Conservation (phyloP, 108 stramenopile genomes). For the Nitzschia inconspicua region DNA sequence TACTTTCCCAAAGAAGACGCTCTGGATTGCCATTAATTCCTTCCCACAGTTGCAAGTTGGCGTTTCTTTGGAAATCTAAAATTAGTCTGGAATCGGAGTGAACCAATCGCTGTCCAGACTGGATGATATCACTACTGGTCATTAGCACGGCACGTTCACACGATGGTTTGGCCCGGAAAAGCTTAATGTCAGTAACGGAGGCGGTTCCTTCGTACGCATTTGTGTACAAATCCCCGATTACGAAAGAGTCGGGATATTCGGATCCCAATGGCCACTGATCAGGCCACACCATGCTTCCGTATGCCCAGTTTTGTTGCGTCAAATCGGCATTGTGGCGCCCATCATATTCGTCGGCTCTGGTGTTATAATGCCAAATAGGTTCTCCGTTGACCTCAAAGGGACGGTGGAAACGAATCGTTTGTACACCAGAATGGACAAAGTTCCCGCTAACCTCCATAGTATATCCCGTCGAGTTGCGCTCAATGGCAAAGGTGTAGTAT, state of each 20-base stretch:
- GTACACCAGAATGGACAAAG: constrained; percentile 9
- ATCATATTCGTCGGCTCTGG: constrained; percentile 9
- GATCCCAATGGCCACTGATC: constrained; percentile 26
- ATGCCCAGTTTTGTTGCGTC: constrained; percentile 10
- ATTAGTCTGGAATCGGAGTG: background rate
- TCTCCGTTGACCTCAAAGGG: constrained; percentile 13
- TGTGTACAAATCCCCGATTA: constrained; percentile 24
- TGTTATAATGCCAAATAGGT: constrained; percentile 31
- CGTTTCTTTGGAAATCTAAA: background rate
- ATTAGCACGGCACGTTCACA: constrained; percentile 3
- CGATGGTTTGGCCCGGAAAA: constrained; percentile 4
- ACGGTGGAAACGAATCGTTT: constrained; percentile 18
- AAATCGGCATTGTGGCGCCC: constrained; percentile 19
- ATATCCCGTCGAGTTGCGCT: constrained; percentile 19
- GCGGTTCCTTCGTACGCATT: constrained; percentile 26
- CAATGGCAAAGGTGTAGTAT: constrained; percentile 29
- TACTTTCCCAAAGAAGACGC: constrained; percentile 9
- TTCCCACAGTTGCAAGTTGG: constrained; percentile 8
- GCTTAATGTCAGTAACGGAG: constrained; percentile 7
- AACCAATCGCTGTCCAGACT: background rate
- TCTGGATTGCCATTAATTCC: background rate
- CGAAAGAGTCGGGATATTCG: constrained; percentile 24
- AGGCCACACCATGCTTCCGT: constrained; percentile 13
- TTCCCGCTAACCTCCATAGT: constrained; percentile 22
- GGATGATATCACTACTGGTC: background rate